These are phyloP conservation scores for Chrysochromulina parva DNA, from an alignment of 78 protist species.

Conservation along the genomic window DNA sequence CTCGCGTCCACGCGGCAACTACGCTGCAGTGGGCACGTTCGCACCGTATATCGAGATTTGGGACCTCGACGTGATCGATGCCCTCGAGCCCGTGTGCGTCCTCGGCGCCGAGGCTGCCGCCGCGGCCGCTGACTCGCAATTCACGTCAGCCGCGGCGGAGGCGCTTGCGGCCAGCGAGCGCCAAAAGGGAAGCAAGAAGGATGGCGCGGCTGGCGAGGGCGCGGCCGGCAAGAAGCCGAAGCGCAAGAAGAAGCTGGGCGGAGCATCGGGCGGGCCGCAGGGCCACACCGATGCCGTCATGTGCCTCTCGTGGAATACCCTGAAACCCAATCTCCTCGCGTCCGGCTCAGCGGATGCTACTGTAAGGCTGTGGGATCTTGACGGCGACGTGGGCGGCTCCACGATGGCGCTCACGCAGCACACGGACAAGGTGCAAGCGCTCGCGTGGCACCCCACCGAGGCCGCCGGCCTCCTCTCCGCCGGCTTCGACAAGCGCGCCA, in stretches of 20 bases:
- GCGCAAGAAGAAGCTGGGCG: too few species aligned
- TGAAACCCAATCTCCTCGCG: slow-evolving; percentile 65
- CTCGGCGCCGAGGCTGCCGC: slow-evolving; percentile 63
- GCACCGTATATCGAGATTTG: slow-evolving; percentile 82
- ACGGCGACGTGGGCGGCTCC: neutral
- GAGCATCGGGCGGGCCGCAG: neutral
- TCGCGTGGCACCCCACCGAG: slow-evolving; percentile 68
- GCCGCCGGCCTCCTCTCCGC: slow-evolving; percentile 53
- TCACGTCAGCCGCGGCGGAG: slow-evolving; percentile 42
- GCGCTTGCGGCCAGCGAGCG: neutral
- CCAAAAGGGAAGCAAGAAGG: slow-evolving; percentile 16
- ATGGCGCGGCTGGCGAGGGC: neutral
- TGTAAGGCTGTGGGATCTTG: slow-evolving; percentile 80
- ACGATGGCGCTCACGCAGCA: slow-evolving; percentile 70
- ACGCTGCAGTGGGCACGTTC: slow-evolving; percentile 84
- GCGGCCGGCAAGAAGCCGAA: neutral
- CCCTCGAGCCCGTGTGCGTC: slow-evolving; percentile 62
- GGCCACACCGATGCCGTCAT: slow-evolving; percentile 61
- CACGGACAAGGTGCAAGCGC: slow-evolving; percentile 59
- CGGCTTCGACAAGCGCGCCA: slow-evolving; percentile 44
- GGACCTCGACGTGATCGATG: slow-evolving; percentile 79
- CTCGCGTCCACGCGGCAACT: slow-evolving; percentile 52
- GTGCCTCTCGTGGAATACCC: slow-evolving; percentile 58
- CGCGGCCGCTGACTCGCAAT: neutral
- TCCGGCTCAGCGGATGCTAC: slow-evolving; percentile 76